These are phyloP conservation scores for Coniochaeta sp. DNA, from an alignment of 2,329 filamentous ascomycete genomes.

Conservation along the genomic window DNA sequence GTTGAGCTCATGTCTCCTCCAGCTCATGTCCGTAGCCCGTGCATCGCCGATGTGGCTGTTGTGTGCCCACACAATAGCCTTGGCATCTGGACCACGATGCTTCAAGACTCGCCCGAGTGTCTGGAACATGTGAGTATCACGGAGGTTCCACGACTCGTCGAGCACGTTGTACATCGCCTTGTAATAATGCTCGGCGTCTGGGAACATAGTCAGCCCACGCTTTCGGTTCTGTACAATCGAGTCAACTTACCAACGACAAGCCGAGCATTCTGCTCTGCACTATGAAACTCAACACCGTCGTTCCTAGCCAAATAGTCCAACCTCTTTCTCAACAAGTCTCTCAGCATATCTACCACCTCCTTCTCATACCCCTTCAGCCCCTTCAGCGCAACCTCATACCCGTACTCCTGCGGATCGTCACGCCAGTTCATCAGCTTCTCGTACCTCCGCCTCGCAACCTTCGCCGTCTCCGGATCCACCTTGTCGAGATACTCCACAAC, in stretches of 20 bases:
- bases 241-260: constrained; percentile 26
- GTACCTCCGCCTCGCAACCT: constrained; percentile 35
- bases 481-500: constrained; percentile 40
- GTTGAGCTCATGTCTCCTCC: constrained; percentile 35
- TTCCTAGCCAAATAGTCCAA: constrained; percentile 23
- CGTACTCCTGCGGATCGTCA: constrained; percentile 40
- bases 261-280: constrained; percentile 41
- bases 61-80: constrained; percentile 46
- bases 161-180: constrained; percentile 43
- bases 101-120: constrained; percentile 35
- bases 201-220: neutral
- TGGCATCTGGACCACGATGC: constrained; percentile 26
- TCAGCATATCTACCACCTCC: constrained; percentile 35
- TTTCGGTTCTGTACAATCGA: neutral
- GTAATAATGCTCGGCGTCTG: constrained; percentile 43
- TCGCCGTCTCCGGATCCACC: constrained; percentile 33
- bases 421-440: constrained; percentile 38
- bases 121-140: constrained; percentile 44
- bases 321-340: constrained; percentile 30
- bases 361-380: constrained; percentile 37
- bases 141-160: constrained; percentile 40
- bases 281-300: constrained; percentile 39
- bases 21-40: constrained; percentile 41
- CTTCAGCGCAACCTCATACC: constrained; percentile 26
- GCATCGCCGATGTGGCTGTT: constrained; percentile 47